phyloP scores from a whole-genome alignment of 2,329 filamentous ascomycete species.

The Diaporthe caulivora region DNA sequence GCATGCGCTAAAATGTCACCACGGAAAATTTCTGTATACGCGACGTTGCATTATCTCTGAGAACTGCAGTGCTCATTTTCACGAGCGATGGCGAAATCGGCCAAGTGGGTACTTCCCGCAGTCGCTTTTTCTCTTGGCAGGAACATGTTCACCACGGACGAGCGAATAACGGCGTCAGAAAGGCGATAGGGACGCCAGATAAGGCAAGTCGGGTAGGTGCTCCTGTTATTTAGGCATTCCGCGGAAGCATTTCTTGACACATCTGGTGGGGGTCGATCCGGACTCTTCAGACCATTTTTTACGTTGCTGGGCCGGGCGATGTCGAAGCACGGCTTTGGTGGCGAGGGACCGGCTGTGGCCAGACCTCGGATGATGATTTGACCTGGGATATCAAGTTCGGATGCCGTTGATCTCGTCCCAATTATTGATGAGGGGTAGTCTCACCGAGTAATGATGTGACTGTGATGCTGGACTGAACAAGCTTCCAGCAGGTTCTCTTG shows the following conservation, averaged over 20 bases:
- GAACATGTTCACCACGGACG: neutral
- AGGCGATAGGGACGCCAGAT: neutral
- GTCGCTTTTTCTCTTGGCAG: constrained; percentile 4
- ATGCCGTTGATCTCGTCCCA: neutral
- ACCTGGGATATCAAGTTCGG: neutral
- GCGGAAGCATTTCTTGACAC: neutral
- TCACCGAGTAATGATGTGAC: neutral
- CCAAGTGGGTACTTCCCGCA: constrained; percentile 22
- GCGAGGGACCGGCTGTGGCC: neutral
- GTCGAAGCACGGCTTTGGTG: constrained; percentile 2
- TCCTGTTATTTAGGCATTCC: neutral
- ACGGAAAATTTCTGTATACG: neutral
- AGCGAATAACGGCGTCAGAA: neutral
- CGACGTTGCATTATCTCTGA: constrained; percentile 19
- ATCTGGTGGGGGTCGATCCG: neutral
- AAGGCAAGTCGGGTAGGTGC: neutral
- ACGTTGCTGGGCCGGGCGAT: neutral
- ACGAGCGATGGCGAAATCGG: constrained; percentile 11
- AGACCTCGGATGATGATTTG: neutral
- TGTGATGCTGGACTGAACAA: neutral
- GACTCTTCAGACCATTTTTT: neutral
- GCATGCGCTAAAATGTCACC: neutral
- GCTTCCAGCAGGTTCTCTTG: neutral
- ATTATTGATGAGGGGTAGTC: neutral
- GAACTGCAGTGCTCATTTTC: constrained; percentile 7